Base-by-base conservation (phyloP, 768 basidiomycete species). In the Pleurotus pulmonarius region DNA sequence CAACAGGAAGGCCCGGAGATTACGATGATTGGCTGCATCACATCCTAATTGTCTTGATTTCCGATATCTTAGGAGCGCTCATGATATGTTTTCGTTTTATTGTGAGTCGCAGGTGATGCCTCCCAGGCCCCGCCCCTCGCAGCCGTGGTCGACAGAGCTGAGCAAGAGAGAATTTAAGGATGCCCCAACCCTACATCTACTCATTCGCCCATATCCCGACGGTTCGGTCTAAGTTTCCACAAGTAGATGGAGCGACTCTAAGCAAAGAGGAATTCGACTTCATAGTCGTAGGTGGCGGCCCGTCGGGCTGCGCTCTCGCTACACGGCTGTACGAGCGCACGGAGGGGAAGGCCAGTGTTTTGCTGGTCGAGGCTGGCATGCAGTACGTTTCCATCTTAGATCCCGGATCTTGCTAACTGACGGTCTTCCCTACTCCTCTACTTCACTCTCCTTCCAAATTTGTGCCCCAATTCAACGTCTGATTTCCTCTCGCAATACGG, bases 251-350 rank as follows among this genome's bases (percentile, higher is more conserved):
- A 5, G 22, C 20, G 41, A 20, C 20, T 24, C 15, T 13, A 12
- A 16, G 7, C 24, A 8, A 24, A 3, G 8, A 7, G 13, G 26
- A 45, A 29, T 55, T 55, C 38, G 54, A 55, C 37, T 46, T 55
- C 40, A 11, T 55, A 7, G 34, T 55, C 15, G 44, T 55, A 25
- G 54, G 54, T 18, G 54, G 54, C 20, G 54, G 54, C 34, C 54
- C 54, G 2, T 55, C 54, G 26, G 54, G 54, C 24, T 55, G 54
- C 11, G 54, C 54, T 4, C 12, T 55, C 2, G 54, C 54, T 6
- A 46, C 43, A 13, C 26, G 54, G 45, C 16, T 55, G 6, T 46
- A 45, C 29, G 54, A 46, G 24, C 43, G 43, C 12, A 40, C 12
- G 16, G 5, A 38, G n/a, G 54, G 54, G 20, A 7, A 20, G 25